Evolutionary conservation across 2,329 filamentous ascomycete species (phyloP).

Genomic region (Ceratocystiopsis sp.): DNA sequence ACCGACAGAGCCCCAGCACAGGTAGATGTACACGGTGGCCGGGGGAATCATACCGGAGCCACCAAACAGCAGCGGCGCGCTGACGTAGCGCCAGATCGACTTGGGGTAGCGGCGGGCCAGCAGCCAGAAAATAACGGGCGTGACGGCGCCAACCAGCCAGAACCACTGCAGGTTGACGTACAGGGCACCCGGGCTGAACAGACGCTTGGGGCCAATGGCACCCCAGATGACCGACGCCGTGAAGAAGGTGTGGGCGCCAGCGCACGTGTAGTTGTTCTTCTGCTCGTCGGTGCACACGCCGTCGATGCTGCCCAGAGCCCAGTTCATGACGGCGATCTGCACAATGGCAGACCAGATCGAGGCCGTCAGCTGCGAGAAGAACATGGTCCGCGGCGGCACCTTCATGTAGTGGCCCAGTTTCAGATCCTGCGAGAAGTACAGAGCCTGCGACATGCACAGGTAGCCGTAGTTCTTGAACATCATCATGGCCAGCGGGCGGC

Average conservation of each 20-base stretch:
- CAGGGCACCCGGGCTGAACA: conserved; percentile 46
- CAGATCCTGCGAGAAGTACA: conserved; percentile 47
- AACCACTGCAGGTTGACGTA: conserved; percentile 53
- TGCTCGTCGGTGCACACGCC: conserved; percentile 40
- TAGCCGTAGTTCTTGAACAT: conserved; percentile 49
- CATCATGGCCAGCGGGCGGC: conserved; percentile 56
- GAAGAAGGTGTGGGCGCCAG: conserved; percentile 40
- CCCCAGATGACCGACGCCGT: conserved; percentile 59
- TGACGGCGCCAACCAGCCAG: conserved; percentile 47
- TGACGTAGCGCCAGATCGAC: conserved; percentile 47
- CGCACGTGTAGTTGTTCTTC: conserved; percentile 39
- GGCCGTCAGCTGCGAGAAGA: conserved; percentile 40
- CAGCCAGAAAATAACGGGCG: conserved; percentile 47
- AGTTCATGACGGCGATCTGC: conserved; percentile 49
- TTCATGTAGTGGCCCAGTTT: conserved; percentile 64
- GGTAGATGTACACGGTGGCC: conserved; percentile 53
- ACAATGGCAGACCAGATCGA: conserved; percentile 44
- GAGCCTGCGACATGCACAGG: conserved; percentile 47
- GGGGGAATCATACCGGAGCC: conserved; percentile 47
- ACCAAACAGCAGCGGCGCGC: conserved; percentile 51
- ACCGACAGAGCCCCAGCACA: conserved; percentile 52
- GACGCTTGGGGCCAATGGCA: conserved; percentile 50
- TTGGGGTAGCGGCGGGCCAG: conserved; percentile 44
- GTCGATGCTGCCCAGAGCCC: conserved; percentile 43
- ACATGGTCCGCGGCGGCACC: conserved; percentile 45